These are phyloP conservation scores for Wilcoxina mikolae DNA, from an alignment of 495 filamentous ascomycete genomes.

Conservation along the genomic window DNA sequence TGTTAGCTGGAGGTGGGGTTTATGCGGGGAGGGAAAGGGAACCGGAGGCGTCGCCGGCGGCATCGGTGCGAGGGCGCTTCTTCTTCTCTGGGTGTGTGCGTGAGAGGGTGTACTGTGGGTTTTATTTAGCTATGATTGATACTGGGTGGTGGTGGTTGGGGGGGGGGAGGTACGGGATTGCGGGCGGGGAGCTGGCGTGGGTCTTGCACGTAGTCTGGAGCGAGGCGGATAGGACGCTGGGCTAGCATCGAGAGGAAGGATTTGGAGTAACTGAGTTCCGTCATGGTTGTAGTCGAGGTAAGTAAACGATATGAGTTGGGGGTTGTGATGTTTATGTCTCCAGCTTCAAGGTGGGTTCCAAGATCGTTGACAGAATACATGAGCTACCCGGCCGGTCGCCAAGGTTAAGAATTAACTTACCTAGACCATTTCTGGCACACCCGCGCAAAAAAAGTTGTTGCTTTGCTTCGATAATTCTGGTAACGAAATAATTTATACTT, in stretches of 20 bases:
- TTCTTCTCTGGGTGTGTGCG: background rate
- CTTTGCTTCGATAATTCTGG: background rate
- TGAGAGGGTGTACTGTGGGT: background rate
- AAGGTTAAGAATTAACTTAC: no score
- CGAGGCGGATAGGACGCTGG: constrained; percentile 57
- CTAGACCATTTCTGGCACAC: background rate
- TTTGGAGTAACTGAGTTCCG: constrained; percentile 74
- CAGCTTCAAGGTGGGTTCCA: no score
- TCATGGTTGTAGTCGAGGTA: constrained; percentile 39
- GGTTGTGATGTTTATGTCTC: background rate
- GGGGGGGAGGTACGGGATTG: constrained; percentile 41
- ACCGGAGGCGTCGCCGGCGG: background rate
- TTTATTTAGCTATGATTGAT: background rate
- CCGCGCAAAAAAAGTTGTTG: constrained; percentile 6
- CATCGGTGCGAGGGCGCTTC: background rate
- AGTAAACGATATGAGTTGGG: background rate
- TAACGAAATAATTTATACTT: background rate
- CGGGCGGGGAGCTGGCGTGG: constrained; percentile 54
- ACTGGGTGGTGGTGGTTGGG: background rate
- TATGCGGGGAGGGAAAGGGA: background rate
- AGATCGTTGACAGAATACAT: no score
- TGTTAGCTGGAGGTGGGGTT: constrained; percentile 6
- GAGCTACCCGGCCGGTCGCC: no score
- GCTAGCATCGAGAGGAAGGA: constrained; percentile 67
- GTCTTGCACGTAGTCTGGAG: constrained; percentile 73